Evolutionary conservation across 2,329 filamentous ascomycete species (phyloP).

Genomic region (Decorospora gaudefroyi): DNA sequence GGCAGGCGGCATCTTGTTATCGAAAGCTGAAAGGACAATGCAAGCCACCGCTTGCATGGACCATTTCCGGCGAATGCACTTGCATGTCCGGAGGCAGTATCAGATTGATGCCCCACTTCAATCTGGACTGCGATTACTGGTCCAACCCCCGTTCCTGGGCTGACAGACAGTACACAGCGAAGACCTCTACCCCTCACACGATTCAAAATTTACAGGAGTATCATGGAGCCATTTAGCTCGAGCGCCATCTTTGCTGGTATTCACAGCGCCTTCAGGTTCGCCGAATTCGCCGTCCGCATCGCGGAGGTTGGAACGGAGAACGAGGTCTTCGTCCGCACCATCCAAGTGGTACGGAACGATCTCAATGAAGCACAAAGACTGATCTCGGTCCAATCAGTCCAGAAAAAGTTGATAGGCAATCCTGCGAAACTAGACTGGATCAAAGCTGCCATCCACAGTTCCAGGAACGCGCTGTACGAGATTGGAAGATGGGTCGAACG

Average conservation of each 20-base stretch:
- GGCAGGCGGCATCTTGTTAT: too few species aligned
- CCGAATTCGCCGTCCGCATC: conserved; percentile 28
- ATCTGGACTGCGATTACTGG: too few species aligned
- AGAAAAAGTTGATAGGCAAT: conserved; percentile 14
- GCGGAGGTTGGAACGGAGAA: conserved; percentile 32
- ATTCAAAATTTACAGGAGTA: conserved; percentile 16
- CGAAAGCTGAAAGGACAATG: too few species aligned
- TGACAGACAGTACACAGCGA: too few species aligned
- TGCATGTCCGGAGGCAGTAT: too few species aligned
- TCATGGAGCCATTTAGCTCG: conserved; percentile 22
- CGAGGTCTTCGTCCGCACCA: conserved; percentile 32
- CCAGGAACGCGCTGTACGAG: conserved; percentile 27
- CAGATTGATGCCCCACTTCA: too few species aligned
- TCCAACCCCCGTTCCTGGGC: too few species aligned
- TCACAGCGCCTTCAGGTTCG: conserved; percentile 31
- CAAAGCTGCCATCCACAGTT: conserved; percentile 22
- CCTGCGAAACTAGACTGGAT: conserved; percentile 31
- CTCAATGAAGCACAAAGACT: conserved; percentile 30
- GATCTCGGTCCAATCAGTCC: conserved; percentile 14
- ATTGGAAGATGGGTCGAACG: conserved; percentile 35
- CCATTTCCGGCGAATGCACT: too few species aligned
- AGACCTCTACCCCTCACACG: too few species aligned
- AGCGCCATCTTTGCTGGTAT: conserved; percentile 24
- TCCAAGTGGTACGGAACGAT: conserved; percentile 30
- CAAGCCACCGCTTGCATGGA: too few species aligned